Percentiles rank a stretch among this genome's conserved stretches.
These are phyloP conservation scores for Eucalyptus erythrocorys DNA, from an alignment of 345 rosid genomes.

Conservation along the genomic window DNA sequence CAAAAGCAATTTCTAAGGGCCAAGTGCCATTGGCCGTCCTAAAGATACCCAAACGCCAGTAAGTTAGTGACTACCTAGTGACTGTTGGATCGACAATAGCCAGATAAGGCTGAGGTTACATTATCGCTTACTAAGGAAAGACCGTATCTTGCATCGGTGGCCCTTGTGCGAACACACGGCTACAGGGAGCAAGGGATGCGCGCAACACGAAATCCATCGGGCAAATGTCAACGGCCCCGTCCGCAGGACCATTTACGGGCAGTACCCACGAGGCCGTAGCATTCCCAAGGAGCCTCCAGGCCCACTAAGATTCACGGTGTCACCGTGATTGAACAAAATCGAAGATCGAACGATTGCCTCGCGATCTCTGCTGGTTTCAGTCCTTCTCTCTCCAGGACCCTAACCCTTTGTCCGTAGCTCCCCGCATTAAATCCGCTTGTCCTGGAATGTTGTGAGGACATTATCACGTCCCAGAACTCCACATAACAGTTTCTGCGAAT, in stretches of 20 bases:
- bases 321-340: background rate
- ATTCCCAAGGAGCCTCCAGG: background rate
- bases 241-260: background rate
- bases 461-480: background rate
- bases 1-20: background rate
- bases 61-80: background rate
- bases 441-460: background rate
- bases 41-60: background rate
- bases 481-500: background rate
- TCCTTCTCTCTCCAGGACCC: background rate
- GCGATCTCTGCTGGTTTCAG: background rate
- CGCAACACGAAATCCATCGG: background rate
- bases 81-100: background rate
- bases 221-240: background rate
- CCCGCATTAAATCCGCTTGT: background rate
- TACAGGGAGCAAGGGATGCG: background rate
- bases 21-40: background rate
- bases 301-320: background rate
- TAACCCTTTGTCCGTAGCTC: background rate
- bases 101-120: background rate
- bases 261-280: background rate
- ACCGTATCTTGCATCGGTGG: background rate
- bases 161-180: background rate
- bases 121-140: background rate
- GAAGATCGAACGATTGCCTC: background rate